Evolutionary conservation across 352 stramenopile species (phyloP).

Genomic region (Globisporangium lucens): DNA sequence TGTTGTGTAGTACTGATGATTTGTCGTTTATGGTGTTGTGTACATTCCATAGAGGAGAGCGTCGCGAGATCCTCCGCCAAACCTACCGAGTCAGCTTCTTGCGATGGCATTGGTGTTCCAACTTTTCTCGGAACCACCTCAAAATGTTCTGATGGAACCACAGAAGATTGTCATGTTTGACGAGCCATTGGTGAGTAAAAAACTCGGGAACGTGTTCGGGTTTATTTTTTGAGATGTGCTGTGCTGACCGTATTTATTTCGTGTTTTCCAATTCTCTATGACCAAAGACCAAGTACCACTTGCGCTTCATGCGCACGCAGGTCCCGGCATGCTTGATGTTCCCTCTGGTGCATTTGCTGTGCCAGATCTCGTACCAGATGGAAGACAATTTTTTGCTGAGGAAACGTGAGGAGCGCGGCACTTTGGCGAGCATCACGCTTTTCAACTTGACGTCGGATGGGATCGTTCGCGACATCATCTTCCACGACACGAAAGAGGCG

Average conservation of each 20-base stretch:
- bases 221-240: not conserved
- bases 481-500: constrained; percentile 84
- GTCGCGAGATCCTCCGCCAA: constrained; percentile 68
- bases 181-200: constrained; percentile 68
- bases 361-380: constrained; percentile 88
- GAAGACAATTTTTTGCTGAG: constrained; percentile 80
- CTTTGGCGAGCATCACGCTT: constrained; percentile 68
- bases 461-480: constrained; percentile 85
- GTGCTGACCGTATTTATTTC: constrained; percentile 5
- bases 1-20: not conserved
- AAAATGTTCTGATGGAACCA: constrained; percentile 73
- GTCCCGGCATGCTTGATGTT: constrained; percentile 82
- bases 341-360: constrained; percentile 76
- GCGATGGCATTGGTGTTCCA: constrained; percentile 85
- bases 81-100: constrained; percentile 75
- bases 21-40: constrained; percentile 3
- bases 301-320: constrained; percentile 78
- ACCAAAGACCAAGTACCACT: constrained; percentile 77
- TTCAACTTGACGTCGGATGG: constrained; percentile 87
- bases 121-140: constrained; percentile 78
- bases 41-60: constrained; percentile 38
- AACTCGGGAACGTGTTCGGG: not conserved
- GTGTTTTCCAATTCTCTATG: constrained; percentile 2
- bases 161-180: constrained; percentile 85
- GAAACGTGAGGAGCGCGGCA: constrained; percentile 78